Conservation (phyloP, 192 early-diverging fungal species). For the Coemansia pectinata region DNA sequence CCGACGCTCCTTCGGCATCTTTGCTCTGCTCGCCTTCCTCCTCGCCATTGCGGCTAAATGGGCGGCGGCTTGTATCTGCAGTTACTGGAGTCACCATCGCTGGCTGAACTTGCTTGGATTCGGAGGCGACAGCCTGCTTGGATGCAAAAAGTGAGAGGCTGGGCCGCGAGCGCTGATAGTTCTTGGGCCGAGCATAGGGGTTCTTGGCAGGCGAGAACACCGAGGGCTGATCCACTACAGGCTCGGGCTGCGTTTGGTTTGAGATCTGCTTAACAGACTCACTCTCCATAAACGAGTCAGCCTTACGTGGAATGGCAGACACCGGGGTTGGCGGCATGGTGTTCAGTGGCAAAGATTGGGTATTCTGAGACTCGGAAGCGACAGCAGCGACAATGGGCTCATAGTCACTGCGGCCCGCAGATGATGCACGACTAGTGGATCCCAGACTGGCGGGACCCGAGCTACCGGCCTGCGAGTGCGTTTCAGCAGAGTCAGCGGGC, state of each 20-base stretch:
- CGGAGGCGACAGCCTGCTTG: background rate
- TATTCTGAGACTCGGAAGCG: background rate
- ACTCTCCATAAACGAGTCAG: background rate
- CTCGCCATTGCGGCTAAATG: slow-evolving; percentile 6
- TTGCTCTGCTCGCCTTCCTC: background rate
- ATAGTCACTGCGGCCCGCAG: background rate
- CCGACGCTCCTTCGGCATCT: background rate
- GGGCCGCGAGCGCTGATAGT: slow-evolving; percentile 1
- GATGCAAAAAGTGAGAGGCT: background rate
- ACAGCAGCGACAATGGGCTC: background rate
- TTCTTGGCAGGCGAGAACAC: slow-evolving; percentile 2
- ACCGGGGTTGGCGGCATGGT: background rate
- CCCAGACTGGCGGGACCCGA: background rate
- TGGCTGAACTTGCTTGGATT: background rate
- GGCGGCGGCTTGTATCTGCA: background rate
- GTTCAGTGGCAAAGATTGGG: background rate
- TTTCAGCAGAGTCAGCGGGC: slow-evolving; percentile 3
- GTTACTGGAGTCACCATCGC: background rate
- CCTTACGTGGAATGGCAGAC: background rate
- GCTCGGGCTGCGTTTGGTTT: background rate
- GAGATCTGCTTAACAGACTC: background rate
- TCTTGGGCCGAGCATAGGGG: slow-evolving; percentile 6
- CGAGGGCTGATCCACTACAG: background rate
- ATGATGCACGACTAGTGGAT: background rate
- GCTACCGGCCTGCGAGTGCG: background rate